Base-by-base conservation (phyloP, 768 basidiomycete species). In the Boletus fagicola region DNA sequence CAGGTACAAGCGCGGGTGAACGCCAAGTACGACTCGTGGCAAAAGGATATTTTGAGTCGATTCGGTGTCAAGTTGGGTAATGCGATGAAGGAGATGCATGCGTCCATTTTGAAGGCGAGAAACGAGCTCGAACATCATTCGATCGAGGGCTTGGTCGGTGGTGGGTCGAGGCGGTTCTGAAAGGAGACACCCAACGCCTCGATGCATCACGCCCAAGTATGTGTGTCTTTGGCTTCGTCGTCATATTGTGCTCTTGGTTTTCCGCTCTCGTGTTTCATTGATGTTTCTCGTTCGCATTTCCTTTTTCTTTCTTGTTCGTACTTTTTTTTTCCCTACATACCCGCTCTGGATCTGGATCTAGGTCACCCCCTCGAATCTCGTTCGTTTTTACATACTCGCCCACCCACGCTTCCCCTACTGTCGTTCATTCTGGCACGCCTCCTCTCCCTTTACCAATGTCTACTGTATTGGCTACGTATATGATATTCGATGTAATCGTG, bases 11-110 rank as follows among this genome's bases (percentile, higher is more conserved):
- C 92, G 45, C 83, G 95, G 63, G 97, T 99, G 67, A 98, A 98
- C 72, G 93, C 95, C 58, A 98, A 98, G 77, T 99, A 99, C 71
- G 97, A 98, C 70, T 79, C 92, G 20, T 98, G 97, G 96, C 96
- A 98, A 78, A 80, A 89, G 59, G 97, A 99, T 65, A 93, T 99
- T 58, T 77, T 98, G 62, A 87, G 85, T 60, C 80, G 94, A 47
- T 98, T 98, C 68, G 96, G 97, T 4, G 82, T 84, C 58, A 98
- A 97, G 78, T 81, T 99, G 55, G 93, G 94, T 5, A 88, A 88
- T 58, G 88, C 88, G 53, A 98, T 99, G 94, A 95, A 95, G 80
- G 96, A 98, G 74, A 93, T 94, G 83, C 94, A 98, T 74, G 88
- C 93, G 15, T 76, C 87, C 31, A 94, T 99, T 57, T 73, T 91